Percentiles rank a stretch among this genome's conserved stretches.
phyloP scores from a whole-genome alignment of 116 monocot species.

The Cymodocea nodosa region DNA sequence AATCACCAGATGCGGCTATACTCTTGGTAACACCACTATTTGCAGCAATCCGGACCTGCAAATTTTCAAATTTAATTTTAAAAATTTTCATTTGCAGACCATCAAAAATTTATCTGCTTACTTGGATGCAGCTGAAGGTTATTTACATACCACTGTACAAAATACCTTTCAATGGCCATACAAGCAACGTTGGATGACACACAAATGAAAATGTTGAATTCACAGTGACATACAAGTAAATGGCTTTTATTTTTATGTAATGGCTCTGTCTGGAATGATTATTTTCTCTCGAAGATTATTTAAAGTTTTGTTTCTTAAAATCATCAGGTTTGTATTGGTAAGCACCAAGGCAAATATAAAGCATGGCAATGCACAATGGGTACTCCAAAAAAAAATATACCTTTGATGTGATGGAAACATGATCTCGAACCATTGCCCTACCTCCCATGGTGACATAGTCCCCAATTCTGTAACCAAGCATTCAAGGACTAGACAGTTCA shows the following conservation, averaged over 20 bases:
- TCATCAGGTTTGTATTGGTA: no score
- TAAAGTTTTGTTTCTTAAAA: no score
- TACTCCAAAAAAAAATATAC: slow-evolving; percentile 15
- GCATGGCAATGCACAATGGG: no score
- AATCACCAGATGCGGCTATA: slow-evolving; percentile 59
- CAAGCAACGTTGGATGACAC: no score
- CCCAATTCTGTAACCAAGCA: slow-evolving; percentile 37
- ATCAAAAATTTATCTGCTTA: no score
- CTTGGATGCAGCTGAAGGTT: no score
- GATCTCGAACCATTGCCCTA: slow-evolving; percentile 66
- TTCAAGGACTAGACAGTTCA: neutral
- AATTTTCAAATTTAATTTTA: neutral
- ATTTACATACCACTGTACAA: neutral
- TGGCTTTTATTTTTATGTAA: no score
- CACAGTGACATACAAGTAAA: neutral
- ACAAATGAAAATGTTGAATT: neutral
- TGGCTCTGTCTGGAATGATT: no score
- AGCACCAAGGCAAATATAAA: no score
- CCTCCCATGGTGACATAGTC: slow-evolving; percentile 86
- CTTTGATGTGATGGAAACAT: slow-evolving; percentile 86
- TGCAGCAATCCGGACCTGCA: slow-evolving; percentile 71
- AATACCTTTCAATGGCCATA: neutral
- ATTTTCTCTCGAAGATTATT: no score
- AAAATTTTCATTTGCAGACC: no score
- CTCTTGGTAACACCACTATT: slow-evolving; percentile 75